These are phyloP conservation scores for Flaveria brownii DNA, from an alignment of 129 eudicot species.

Conservation along the genomic window DNA sequence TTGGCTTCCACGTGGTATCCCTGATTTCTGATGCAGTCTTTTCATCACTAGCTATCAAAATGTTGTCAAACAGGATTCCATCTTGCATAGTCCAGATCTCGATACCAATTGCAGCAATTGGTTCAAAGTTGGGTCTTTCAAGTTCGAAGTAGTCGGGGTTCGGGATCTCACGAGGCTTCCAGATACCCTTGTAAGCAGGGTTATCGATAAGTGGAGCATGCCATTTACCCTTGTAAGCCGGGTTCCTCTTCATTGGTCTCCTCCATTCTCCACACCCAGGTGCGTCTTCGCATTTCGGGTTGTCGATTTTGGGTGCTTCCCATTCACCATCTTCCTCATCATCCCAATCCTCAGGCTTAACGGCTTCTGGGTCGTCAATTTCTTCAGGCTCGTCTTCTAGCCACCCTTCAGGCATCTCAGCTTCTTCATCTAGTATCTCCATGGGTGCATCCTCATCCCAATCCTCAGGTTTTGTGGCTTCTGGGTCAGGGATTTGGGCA, in stretches of 20 bases:
- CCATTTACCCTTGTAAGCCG: constrained; percentile 98
- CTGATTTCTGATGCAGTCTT: constrained; percentile 64
- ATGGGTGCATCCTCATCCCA: constrained; percentile 99
- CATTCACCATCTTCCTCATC: constrained; percentile 99
- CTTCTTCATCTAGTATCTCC: constrained; percentile 88
- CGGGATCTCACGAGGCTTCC: constrained; percentile 84
- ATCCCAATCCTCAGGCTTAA: constrained; percentile 94
- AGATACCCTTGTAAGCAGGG: constrained; percentile 91
- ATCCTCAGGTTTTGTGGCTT: constrained; percentile 81
- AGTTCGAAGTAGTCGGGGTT: constrained; percentile 86
- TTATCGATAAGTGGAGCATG: constrained; percentile 78
- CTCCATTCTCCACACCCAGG: constrained; percentile 97
- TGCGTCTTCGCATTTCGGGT: constrained; percentile 81
- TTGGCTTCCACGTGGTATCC: constrained; percentile 80
- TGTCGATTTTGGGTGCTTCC: constrained; percentile 94
- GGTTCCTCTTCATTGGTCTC: constrained; percentile 80
- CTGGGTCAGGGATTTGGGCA: constrained; percentile 81
- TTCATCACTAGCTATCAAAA: constrained; percentile 75
- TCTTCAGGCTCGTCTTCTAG: constrained; percentile 95
- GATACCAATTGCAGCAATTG: constrained; percentile 92
- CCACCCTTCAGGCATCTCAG: constrained; percentile 93
- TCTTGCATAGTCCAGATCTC: constrained; percentile 99
- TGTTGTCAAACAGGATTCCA: constrained; percentile 85
- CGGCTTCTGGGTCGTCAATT: constrained; percentile 84
- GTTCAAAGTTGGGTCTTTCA: constrained; percentile 78